Percentiles rank a stretch among this genome's conserved stretches.
phyloP scores from a whole-genome alignment of 163 green algal species.

The Chlorella variabilis region DNA sequence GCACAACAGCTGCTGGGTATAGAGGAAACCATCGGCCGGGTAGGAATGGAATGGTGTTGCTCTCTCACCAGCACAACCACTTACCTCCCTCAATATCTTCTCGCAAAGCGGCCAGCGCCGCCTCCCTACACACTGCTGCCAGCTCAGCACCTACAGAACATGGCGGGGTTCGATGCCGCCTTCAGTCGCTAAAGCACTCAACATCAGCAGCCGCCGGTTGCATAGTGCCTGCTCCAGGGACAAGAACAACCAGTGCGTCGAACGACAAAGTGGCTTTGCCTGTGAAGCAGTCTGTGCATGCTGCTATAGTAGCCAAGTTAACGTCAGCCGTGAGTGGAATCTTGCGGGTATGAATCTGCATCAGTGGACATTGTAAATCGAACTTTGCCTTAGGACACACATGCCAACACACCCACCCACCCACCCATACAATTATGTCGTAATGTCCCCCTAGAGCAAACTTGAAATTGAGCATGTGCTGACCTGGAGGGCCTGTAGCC shows the following conservation, averaged over 20 bases:
- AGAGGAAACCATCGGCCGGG: not conserved
- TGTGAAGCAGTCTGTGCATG: constrained; percentile 59
- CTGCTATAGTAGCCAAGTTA: constrained; percentile 71
- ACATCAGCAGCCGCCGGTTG: not conserved
- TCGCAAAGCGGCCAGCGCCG: constrained; percentile 77
- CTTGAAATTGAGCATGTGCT: not conserved
- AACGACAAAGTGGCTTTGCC: too few relatives aligned
- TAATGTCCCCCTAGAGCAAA: not conserved
- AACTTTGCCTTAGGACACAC: not conserved
- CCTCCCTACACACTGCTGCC: constrained; percentile 82
- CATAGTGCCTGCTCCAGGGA: not conserved
- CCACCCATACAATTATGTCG: too few relatives aligned
- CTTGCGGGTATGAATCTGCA: constrained; percentile 62
- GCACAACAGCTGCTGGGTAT: not conserved
- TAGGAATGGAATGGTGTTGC: too few relatives aligned
- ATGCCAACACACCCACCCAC: too few relatives aligned
- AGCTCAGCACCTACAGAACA: constrained; percentile 86
- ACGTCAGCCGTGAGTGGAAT: constrained; percentile 84
- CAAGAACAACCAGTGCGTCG: too few relatives aligned
- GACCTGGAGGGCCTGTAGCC: constrained; percentile 71
- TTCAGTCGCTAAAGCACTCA: not conserved
- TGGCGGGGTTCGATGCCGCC: not conserved
- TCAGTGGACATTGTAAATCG: not conserved
- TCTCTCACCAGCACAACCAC: not conserved
- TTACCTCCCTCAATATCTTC: constrained; percentile 55